Percentiles rank a stretch among this genome's conserved stretches.
phyloP scores from a whole-genome alignment of 2,329 filamentous ascomycete species.

The Penicillium corylophilum region DNA sequence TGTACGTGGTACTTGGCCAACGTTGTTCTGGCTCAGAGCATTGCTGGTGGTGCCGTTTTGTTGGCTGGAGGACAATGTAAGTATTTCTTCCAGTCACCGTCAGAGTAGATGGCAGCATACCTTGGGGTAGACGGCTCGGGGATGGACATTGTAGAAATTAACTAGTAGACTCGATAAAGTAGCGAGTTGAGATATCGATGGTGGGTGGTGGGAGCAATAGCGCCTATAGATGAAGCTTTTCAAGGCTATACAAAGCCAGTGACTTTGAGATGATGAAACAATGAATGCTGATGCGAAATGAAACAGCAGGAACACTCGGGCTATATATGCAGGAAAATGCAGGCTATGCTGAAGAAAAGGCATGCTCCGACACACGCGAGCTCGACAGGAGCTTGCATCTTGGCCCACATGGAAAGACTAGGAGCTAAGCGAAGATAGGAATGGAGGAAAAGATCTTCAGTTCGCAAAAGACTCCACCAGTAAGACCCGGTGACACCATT shows the following conservation, averaged over 20 bases:
- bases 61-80: constrained; percentile 11
- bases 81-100: neutral
- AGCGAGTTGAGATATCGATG: neutral
- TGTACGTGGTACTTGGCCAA: constrained; percentile 28
- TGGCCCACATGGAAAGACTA: constrained; percentile 23
- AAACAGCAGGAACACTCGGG: constrained; percentile 6
- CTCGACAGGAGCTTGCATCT: constrained; percentile 15
- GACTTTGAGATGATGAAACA: neutral
- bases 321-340: constrained; percentile 19
- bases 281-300: neutral
- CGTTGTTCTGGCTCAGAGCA: constrained; percentile 27
- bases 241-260: neutral
- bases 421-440: constrained; percentile 13
- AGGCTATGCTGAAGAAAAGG: constrained; percentile 13
- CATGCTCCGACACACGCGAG: constrained; percentile 24
- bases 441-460: constrained; percentile 21
- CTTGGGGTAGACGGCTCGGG: constrained; percentile 11
- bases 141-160: constrained; percentile 17
- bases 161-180: neutral
- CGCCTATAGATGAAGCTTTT: neutral
- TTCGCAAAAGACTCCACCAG: constrained; percentile 11
- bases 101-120: constrained; percentile 3
- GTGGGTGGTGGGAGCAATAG: neutral
- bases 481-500: constrained; percentile 24
- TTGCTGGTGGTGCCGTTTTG: constrained; percentile 19